Base-by-base conservation (phyloP, 306 rosid genomes). In the Trichosanthes truncata region DNA sequence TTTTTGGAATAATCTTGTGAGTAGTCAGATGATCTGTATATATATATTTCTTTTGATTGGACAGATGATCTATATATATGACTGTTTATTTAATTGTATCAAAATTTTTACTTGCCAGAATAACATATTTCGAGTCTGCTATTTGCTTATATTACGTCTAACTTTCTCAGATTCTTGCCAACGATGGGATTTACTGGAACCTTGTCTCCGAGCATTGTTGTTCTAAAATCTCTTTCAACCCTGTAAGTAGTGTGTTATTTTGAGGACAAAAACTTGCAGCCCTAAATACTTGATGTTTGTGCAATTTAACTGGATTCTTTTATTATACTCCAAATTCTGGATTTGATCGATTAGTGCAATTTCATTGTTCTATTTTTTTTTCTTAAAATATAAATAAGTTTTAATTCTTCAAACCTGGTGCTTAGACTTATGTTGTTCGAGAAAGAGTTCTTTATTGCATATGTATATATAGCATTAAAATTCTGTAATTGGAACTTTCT, bases 161-260 rank as follows among this genome's bases (percentile, higher is more conserved):
- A 76, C 62, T 83, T 66, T 83, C 88, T 82, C 95, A 95, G 98
- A 83, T 88, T 92, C 73, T 83, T 95, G 83, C 84, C 95, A 25
- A 61, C 84, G n/a, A 89, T 95, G 93, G 97, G 97, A 76, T 85
- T 95, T 80, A 80, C 89, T 43, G 98, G 98, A 82, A 52, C 65
- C 77, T 84, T 95, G 89, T 89, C 91, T 62, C 91, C 93, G 7
- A 84, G 86, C 88, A 78, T 95, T 74, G 97, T 91, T 82, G 87
- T 26, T 79, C 83, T 95, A 46, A 87, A 84, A 85, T 71, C 82
- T 79, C 92, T 92, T 75, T 8, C 74, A 80, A 78, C 87, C 74
- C 97, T 94, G 98, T 94, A 82, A 92, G 98, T 89, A 80, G 60
- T 67, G 80, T 63, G 48, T 15, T 72, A 61, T 38, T 18, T 61